Conservation (phyloP, 805 yeast species). For the Starmerella floris region DNA sequence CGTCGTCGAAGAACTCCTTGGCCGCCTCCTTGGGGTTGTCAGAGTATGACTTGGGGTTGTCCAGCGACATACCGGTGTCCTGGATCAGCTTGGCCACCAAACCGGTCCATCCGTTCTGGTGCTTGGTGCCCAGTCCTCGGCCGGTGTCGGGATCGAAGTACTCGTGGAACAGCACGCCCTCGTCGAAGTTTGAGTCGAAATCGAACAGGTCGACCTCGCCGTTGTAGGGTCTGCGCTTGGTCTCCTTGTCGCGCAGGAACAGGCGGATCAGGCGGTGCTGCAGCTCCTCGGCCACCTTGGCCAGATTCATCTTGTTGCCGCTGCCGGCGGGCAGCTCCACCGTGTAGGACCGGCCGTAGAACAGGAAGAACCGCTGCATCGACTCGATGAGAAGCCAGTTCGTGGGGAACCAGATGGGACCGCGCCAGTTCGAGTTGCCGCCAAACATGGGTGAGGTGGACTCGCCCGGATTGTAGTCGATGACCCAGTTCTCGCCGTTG, state of each 20-base stretch:
- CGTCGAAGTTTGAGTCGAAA: constrained; percentile 58
- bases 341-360: constrained; percentile 74
- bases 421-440: constrained; percentile 94
- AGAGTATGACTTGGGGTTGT: constrained; percentile 26
- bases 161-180: constrained; percentile 67
- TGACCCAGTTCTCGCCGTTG: constrained; percentile 49
- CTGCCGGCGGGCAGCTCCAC: constrained; percentile 74
- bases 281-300: constrained; percentile 65
- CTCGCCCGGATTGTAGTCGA: constrained; percentile 25
- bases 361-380: constrained; percentile 70
- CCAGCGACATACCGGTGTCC: constrained; percentile 58
- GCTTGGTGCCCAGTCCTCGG: constrained; percentile 83
- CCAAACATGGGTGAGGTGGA: constrained; percentile 90
- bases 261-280: constrained; percentile 73
- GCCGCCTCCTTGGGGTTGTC: constrained; percentile 27
- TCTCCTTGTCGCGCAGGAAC: constrained; percentile 46
- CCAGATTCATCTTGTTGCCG: constrained; percentile 22
- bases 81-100: constrained; percentile 83
- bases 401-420: constrained; percentile 94
- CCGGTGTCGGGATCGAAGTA: constrained; percentile 92
- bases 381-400: constrained; percentile 78
- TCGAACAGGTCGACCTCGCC: constrained; percentile 38
- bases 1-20: constrained; percentile 29
- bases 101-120: constrained; percentile 96
- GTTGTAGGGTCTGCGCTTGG: constrained; percentile 60